Evolutionary conservation across 1,284 basidiomycete species (phyloP), one percentile per base, ranked within the genome.

Genomic region (Hemileia vastatrix): DNA sequence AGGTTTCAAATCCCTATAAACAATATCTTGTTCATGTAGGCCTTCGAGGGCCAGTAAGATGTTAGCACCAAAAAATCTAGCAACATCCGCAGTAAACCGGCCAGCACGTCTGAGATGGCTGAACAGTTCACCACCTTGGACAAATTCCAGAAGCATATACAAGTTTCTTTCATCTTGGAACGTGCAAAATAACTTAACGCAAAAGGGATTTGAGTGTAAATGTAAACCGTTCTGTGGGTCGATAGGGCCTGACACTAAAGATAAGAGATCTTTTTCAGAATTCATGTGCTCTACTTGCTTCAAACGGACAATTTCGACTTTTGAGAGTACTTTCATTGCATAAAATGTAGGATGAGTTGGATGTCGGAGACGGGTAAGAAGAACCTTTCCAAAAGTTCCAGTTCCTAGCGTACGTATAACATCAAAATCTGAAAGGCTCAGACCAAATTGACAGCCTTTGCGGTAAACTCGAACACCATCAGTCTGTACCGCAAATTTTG

Each of bases 261-360:
- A 23, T 18, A 82, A 75, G 57, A 81, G 80, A 54, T 72, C 74
- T 19, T 79, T 75, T 66, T 82, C 81, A 31, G 78, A 80, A 67
- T 80, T 81, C 72, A 81, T 80, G 67, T 82, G 81, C 69, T 81
- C 80, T 40, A 82, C 78, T 68, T 82, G 81, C 65, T 81, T 80
- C 33, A 82, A 68, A 23, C 78, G 73, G 31, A 82, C 79, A 57
- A 82, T 77, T 65, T 81, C 79, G 4, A 74, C 71, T 70, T 82
- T 82, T 43, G 76, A 73, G 40, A 82, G 70, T 4, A 82, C 80
- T 72, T 82, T 82, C 36, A 60, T 53, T 3, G 57, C 57, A 19
- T 43, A 53, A 31, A 24, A 50, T 21, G 49, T 6, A 23, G 40
- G n/a, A 43, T 43, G 9, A 43, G n/a, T 43, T 43, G 40, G n/a